Evolutionary conservation across 2,329 filamentous ascomycete genomes (phyloP).

Genomic region (Xylaria sp.): DNA sequence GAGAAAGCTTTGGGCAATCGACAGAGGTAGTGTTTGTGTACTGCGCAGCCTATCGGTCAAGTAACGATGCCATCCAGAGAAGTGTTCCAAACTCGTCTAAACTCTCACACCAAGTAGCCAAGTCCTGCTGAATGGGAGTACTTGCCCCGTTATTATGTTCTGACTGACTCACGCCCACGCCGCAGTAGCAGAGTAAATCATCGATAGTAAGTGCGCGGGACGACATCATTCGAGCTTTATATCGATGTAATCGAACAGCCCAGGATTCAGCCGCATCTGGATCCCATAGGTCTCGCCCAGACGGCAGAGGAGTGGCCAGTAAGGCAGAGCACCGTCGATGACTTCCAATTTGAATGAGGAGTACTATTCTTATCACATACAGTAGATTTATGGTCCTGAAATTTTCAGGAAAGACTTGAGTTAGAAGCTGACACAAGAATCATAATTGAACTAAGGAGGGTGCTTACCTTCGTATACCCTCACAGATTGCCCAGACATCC

Average conservation of each 20-base stretch:
- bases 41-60: constrained; percentile 43
- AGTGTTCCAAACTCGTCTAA: constrained; percentile 45
- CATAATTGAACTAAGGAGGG: neutral
- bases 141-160: constrained; percentile 9
- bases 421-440: neutral
- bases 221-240: constrained; percentile 21
- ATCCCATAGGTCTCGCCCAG: constrained; percentile 42
- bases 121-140: constrained; percentile 25
- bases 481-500: constrained; percentile 19
- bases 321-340: constrained; percentile 25
- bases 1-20: neutral
- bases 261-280: constrained; percentile 37
- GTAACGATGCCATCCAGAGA: constrained; percentile 48
- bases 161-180: neutral
- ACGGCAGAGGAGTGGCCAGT: constrained; percentile 34
- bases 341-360: constrained; percentile 34
- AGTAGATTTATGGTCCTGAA: constrained; percentile 35
- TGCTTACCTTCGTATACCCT: constrained; percentile 28
- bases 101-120: constrained; percentile 45
- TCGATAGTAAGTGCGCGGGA: constrained; percentile 24
- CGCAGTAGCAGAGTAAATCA: constrained; percentile 19
- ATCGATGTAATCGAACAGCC: constrained; percentile 34
- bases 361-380: constrained; percentile 37
- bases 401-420: neutral
- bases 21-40: neutral